phyloP scores from a whole-genome alignment of 352 stramenopile species.

The Globisporangium emineosum region DNA sequence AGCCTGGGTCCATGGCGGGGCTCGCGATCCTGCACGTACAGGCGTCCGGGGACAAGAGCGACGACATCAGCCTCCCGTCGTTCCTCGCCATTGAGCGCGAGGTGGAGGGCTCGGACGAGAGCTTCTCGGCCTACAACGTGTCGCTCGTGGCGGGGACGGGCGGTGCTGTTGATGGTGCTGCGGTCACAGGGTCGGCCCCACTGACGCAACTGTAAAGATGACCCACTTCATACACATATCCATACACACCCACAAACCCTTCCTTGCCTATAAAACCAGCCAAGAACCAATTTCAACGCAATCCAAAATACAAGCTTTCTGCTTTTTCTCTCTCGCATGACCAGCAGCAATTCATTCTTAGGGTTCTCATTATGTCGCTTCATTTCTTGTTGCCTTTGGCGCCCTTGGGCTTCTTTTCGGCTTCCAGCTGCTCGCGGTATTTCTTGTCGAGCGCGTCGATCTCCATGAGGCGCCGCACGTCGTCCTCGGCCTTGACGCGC shows the following conservation, averaged over 20 bases:
- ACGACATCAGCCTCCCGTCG: slow-evolving; percentile 59
- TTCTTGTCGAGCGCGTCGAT: slow-evolving; percentile 61
- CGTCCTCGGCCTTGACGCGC: slow-evolving; percentile 30
- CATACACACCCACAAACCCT: not conserved
- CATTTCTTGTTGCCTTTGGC: slow-evolving; percentile 66
- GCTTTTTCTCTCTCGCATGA: slow-evolving; percentile 7
- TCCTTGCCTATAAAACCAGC: not conserved
- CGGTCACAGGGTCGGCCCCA: slow-evolving; percentile 12
- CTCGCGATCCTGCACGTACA: slow-evolving; percentile 77
- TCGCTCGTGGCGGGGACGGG: slow-evolving; percentile 40
- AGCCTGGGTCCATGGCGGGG: slow-evolving; percentile 52
- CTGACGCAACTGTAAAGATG: slow-evolving; percentile 12
- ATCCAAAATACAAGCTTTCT: slow-evolving; percentile 3
- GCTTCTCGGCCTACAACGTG: slow-evolving; percentile 81
- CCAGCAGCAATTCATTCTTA: not conserved
- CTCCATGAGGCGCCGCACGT: slow-evolving; percentile 40
- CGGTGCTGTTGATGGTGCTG: slow-evolving; percentile 45
- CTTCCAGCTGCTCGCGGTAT: slow-evolving; percentile 39
- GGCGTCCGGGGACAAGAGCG: slow-evolving; percentile 54
- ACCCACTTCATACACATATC: not conserved
- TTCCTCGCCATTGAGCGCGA: slow-evolving; percentile 77
- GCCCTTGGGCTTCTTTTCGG: slow-evolving; percentile 42
- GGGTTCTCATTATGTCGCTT: not conserved
- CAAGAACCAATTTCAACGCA: slow-evolving; percentile 8
- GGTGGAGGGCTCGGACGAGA: slow-evolving; percentile 48